Evolutionary conservation across 176 grass and related monocot genomes (phyloP), one percentile per base, ranked within the genome.

Genomic region (Cocos nucifera): DNA sequence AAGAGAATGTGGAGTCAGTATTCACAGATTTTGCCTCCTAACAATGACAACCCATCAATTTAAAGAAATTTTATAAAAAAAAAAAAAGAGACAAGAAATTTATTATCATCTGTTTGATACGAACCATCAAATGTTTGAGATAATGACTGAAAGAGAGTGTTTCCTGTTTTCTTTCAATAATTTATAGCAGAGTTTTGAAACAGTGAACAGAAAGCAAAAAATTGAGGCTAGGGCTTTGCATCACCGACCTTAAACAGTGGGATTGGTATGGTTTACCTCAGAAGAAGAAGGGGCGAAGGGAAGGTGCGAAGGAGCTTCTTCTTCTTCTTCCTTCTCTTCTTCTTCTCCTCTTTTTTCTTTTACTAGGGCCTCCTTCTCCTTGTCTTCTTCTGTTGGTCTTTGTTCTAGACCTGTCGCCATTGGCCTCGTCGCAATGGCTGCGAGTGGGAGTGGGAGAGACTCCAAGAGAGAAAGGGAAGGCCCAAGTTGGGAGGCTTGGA

Each of bases 271-370:
- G 35, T 44, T 35, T 74, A 91, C 92, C 83, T 91, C 84, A 30
- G 92, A 76, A 51, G 75, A 64, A 9, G 80, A 61, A 10, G 80
- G 80, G 15, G 87, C 76, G 59, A 97, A 77, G 55, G 93, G 93
- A 17, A 97, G 93, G 53, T 97, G 87, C 17, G 67, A 73, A 28
- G 84, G 76, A 69, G 81, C 74, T 16, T 77, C 82, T 0, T 63
- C 87, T 4, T 57, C 67, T 1, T 61, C 82, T 20, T 71, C 79
- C 14, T 67, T 79, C 0, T 76, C 67, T 0, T 60, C 87, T 4
- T 57, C 67, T 26, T 52, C 70, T 1, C 61, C 72, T 4, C 58
- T 62, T 32, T 50, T 53, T 4, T 53, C 6, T 27, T 61, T 58
- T 4, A 21, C 52, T 27, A 48, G 52, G 22, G 22, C 22, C 12